Evolutionary conservation across 2,329 filamentous ascomycete genomes (phyloP).

Genomic region (Cladosporium sp.): DNA sequence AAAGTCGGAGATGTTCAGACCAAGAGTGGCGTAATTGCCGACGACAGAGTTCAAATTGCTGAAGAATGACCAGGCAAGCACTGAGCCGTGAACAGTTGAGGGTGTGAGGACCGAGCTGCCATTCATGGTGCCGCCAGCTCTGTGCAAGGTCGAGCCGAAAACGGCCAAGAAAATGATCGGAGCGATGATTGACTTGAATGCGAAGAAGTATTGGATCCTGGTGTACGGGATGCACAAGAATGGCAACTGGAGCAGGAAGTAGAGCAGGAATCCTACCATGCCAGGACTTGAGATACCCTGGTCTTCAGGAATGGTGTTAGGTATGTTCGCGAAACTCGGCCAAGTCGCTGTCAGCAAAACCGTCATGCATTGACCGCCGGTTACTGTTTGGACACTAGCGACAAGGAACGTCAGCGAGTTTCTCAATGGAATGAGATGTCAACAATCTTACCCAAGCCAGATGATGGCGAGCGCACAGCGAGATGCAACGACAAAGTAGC

Average conservation of each 20-base stretch:
- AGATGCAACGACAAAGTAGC: slow-evolving; percentile 36
- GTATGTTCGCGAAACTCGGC: slow-evolving; percentile 57
- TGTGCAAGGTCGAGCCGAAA: slow-evolving; percentile 36
- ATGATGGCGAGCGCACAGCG: slow-evolving; percentile 36
- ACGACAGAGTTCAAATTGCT: slow-evolving; percentile 33
- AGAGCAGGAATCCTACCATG: slow-evolving; percentile 59
- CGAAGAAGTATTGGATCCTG: slow-evolving; percentile 36
- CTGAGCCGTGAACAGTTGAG: slow-evolving; percentile 21
- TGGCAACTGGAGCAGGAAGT: slow-evolving; percentile 57
- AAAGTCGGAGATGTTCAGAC: slow-evolving; percentile 40
- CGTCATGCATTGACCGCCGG: slow-evolving; percentile 32
- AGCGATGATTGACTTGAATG: slow-evolving; percentile 46
- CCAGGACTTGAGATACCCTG: slow-evolving; percentile 58
- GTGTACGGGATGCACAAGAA: slow-evolving; percentile 57
- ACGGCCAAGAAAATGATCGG: slow-evolving; percentile 38
- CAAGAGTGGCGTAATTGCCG: slow-evolving; percentile 39
- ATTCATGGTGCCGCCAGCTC: slow-evolving; percentile 34
- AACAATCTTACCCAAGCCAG: slow-evolving; percentile 31
- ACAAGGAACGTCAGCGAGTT: not conserved
- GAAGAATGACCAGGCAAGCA: slow-evolving; percentile 35
- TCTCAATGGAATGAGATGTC: no score
- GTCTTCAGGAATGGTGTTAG: slow-evolving; percentile 52
- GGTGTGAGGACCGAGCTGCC: slow-evolving; percentile 35
- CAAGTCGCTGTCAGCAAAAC: slow-evolving; percentile 51
- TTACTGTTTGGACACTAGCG: slow-evolving; percentile 33